These are phyloP conservation scores for Leccinum subgranulosum DNA, from an alignment of 768 basidiomycete genomes.

Conservation along the genomic window DNA sequence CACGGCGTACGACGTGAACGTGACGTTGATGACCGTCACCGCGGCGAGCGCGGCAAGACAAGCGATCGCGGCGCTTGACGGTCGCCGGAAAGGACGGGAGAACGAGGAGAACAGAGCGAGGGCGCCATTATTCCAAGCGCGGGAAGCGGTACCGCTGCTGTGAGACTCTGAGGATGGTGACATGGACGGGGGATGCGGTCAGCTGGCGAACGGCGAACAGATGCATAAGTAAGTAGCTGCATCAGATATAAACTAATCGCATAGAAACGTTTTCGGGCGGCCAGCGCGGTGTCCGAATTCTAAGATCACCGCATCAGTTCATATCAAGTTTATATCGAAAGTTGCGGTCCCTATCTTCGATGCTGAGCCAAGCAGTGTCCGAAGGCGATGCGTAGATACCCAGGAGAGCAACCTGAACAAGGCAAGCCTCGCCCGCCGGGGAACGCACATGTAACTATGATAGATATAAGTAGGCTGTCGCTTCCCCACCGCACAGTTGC, in stretches of 20 bases:
- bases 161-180: background rate
- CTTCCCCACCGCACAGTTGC: background rate
- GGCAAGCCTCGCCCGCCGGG: background rate
- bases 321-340: background rate
- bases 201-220: background rate
- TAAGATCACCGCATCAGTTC: background rate
- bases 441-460: background rate
- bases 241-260: background rate
- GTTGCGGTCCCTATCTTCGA: background rate
- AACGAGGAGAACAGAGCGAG: background rate
- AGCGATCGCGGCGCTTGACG: background rate
- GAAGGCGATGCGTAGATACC: background rate
- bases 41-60: slow-evolving; percentile 20
- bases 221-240: background rate
- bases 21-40: slow-evolving; percentile 24
- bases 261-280: background rate
- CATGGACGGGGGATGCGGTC: background rate
- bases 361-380: background rate
- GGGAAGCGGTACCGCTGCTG: background rate
- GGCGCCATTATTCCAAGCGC: background rate
- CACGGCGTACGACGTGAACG: slow-evolving; percentile 18
- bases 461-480: background rate
- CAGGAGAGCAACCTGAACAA: background rate
- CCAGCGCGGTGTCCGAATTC: background rate
- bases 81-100: background rate